A percentile compares a stretch with the other conserved stretches of the same genome.
Conservation (phyloP, 2,329 filamentous ascomycete species). For the Sporothrix phasma region DNA sequence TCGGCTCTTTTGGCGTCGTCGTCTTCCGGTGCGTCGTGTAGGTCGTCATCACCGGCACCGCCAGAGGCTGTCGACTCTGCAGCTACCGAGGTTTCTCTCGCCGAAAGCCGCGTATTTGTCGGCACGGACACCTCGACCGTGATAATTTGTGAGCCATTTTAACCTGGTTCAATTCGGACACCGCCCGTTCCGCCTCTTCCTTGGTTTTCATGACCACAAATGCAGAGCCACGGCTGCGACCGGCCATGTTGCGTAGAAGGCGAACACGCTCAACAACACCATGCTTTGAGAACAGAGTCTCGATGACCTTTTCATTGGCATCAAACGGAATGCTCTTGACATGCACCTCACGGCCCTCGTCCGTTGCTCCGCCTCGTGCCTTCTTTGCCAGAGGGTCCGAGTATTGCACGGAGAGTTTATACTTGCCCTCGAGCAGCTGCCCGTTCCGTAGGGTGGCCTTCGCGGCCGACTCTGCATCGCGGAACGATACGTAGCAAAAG, state of each 20-base stretch:
- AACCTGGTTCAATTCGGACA: constrained; percentile 58
- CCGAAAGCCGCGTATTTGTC: constrained; percentile 45
- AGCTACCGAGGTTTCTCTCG: constrained; percentile 31
- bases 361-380: constrained; percentile 64
- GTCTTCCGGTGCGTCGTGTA: constrained; percentile 28
- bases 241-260: constrained; percentile 57
- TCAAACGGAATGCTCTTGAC: constrained; percentile 58
- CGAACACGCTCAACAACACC: constrained; percentile 65
- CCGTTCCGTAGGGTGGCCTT: constrained; percentile 66
- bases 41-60: constrained; percentile 29
- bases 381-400: constrained; percentile 76
- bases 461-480: constrained; percentile 54
- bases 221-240: constrained; percentile 64
- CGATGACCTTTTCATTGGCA: constrained; percentile 57
- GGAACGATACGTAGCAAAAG: constrained; percentile 95
- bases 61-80: constrained; percentile 25
- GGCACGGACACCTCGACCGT: constrained; percentile 52
- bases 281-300: constrained; percentile 61
- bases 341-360: constrained; percentile 82
- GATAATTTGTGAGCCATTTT: constrained; percentile 58
- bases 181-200: constrained; percentile 56
- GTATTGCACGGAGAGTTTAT: constrained; percentile 65
- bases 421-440: constrained; percentile 55
- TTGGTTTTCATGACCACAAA: constrained; percentile 69
- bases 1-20: constrained; percentile 15